A percentile compares a stretch with the other conserved stretches of the same genome.
These are phyloP conservation scores for Alternaria sp. DNA, from an alignment of 2,329 filamentous ascomycete species.

Conservation along the genomic window DNA sequence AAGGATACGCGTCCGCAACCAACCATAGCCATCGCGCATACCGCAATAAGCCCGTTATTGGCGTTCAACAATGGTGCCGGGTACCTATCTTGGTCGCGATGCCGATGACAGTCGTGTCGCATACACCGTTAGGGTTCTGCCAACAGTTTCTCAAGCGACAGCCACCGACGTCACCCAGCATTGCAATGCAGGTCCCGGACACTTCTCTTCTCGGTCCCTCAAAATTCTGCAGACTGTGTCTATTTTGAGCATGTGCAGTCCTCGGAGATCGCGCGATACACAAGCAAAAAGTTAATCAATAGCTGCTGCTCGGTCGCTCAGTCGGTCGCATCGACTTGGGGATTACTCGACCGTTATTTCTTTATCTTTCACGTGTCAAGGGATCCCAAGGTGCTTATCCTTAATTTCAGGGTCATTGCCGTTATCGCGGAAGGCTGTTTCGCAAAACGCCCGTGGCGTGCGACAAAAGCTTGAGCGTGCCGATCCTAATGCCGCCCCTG, in stretches of 20 bases:
- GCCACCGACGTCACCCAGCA: slow-evolving; percentile 19
- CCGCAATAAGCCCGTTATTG: slow-evolving; percentile 1
- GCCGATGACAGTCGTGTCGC: slow-evolving; percentile 7
- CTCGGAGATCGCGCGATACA: neutral
- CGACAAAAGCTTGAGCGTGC: slow-evolving; percentile 18
- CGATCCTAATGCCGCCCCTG: slow-evolving; percentile 28
- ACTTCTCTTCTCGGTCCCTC: slow-evolving; percentile 1
- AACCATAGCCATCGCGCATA: slow-evolving; percentile 6
- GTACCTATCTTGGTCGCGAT: slow-evolving; percentile 1
- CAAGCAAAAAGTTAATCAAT: neutral
- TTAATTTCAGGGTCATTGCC: slow-evolving; percentile 14
- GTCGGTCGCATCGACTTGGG: neutral
- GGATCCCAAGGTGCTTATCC: slow-evolving; percentile 9
- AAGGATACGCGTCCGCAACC: slow-evolving; percentile 2
- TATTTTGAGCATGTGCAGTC: slow-evolving; percentile 2
- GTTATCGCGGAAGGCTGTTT: slow-evolving; percentile 24
- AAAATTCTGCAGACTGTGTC: slow-evolving; percentile 5
- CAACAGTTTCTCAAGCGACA: slow-evolving; percentile 1
- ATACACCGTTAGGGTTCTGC: slow-evolving; percentile 8
- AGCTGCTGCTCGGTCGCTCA: neutral
- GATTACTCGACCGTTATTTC: neutral
- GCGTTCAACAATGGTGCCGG: slow-evolving; percentile 4
- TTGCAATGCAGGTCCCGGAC: slow-evolving; percentile 18
- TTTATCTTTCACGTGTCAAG: slow-evolving; percentile 1
- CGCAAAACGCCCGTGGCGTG: slow-evolving; percentile 11